phyloP scores from a whole-genome alignment of 495 filamentous ascomycete species.

The Penicillium riverlandense region DNA sequence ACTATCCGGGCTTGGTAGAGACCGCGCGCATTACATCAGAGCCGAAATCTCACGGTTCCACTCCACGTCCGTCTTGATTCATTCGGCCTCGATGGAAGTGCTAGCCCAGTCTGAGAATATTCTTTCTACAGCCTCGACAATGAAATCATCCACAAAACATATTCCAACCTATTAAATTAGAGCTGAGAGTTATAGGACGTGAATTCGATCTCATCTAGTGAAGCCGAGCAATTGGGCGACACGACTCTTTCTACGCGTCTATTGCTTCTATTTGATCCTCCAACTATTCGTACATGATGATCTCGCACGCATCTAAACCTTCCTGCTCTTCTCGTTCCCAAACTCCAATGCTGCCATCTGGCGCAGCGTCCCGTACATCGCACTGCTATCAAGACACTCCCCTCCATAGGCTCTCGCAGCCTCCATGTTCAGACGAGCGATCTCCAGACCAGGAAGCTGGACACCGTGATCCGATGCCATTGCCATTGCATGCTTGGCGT shows the following conservation, averaged over 20 bases:
- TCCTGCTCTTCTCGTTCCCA: conserved; percentile 41
- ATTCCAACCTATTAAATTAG: too few species aligned
- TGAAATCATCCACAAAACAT: too few species aligned
- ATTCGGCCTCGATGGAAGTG: not conserved
- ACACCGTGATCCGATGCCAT: conserved; percentile 30
- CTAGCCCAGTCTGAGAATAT: too few species aligned
- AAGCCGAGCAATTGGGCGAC: too few species aligned
- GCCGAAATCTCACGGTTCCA: not conserved
- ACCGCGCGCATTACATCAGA: conserved; percentile 39
- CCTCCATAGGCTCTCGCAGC: conserved; percentile 34
- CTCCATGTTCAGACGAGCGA: conserved; percentile 34
- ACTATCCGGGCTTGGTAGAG: conserved; percentile 55
- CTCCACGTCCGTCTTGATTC: not conserved
- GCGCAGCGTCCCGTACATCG: conserved; percentile 38
- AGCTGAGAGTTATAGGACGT: too few species aligned
- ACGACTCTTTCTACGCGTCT: too few species aligned
- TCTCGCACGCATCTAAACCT: conserved; percentile 11
- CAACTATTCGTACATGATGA: not conserved
- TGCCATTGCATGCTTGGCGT: conserved; percentile 33
- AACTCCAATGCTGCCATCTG: conserved; percentile 37
- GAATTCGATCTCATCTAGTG: too few species aligned
- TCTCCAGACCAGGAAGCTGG: conserved; percentile 29
- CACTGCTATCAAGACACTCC: conserved; percentile 37
- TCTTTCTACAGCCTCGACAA: too few species aligned
- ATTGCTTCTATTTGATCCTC: too few species aligned